Evolutionary conservation across 306 rosid species (phyloP), one percentile per base, ranked within the genome.

Genomic region (Begonia fuchsioides): DNA sequence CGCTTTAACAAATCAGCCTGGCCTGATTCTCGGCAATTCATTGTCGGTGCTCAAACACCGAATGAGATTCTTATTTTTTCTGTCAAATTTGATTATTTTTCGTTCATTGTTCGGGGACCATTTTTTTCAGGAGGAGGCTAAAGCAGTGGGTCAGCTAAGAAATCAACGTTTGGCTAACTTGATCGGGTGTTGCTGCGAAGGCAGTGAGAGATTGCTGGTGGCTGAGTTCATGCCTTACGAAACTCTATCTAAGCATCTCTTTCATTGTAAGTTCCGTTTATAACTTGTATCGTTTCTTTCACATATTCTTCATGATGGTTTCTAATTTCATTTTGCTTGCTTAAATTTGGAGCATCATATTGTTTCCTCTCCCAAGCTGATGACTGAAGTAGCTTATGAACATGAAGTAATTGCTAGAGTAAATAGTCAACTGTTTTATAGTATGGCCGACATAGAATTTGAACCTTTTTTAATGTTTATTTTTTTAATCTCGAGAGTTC

Each of bases 171-270:
- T 92, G 55, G 86, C 96, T 14, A 86, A 92, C 65, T 77, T 92
- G 80, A 68, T 82, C 17, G 99, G 99, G 12, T 92, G 78, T 65
- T 92, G 96, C 70, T 77, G 83, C 15, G 96, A 92, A 56, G 99
- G 96, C n/a, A 95, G 76, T 13, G 94, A 86, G 68, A 86, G 88
- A 62, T 61, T 92, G 72, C 83, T 86, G 45, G 94, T 92, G 58
- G 93, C 93, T 10, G 99, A 92, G 81, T 86, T 82, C 67, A 92
- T 92, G 99, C 93, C 88, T 12, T 65, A 92, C 64, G 99, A 92
- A 53, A 92, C 96, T 73, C 96, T 86, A 45, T 86, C 96, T 13
- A 86, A 81, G 65, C 99, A 92, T 68, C 93, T 92, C 56, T 92
- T 92, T 68, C 94, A 92, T 38, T 92, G 99, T 86, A 64, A 68